Evolutionary conservation across 2,329 filamentous ascomycete species (phyloP), one percentile per base, ranked within the genome.

Genomic region (Paecilomyces dactylethromorphus): DNA sequence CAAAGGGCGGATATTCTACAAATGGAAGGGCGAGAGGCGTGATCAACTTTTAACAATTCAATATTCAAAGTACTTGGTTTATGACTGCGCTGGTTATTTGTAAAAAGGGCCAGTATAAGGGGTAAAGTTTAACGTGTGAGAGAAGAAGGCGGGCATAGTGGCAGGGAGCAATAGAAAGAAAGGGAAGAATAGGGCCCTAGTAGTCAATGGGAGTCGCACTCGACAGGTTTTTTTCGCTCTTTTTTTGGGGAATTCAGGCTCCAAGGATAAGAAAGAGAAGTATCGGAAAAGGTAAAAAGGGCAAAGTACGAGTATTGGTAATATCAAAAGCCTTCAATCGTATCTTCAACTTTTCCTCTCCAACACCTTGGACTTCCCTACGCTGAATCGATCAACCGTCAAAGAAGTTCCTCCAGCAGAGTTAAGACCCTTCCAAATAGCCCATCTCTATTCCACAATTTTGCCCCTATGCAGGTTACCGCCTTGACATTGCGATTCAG

Each of bases 381-480:
- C 57, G 59, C 55, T 60, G 58, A 59, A 60, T 33, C 62, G 59
- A 60, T 33, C 62, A 59, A 60, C 62, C 57, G 60, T 60, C 61
- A 60, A 54, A 63, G 56, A 29, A 60, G 59, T 55, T 57, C 59
- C 56, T 61, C 60, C 56, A 59, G 58, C 62, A 52, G 58, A 65
- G 62, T 58, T 45, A 62, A 66, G 61, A 64, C 62, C 61, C 63
- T 58, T 65, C 62, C 63, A 58, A 64, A 59, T 63, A 67, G 69
- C 49, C 67, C 68, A 67, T 74, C 71, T 74, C 72, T 74, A 74
- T 73, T 70, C 68, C 70, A 73, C 65, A 65, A 56, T 70, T 72
- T 68, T 62, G 71, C 69, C 71, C 70, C 70, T 72, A 72, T 72
- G 70, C 70, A 72, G 71, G 70, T 68, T 67, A 71, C 72, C 67